Percentiles rank a stretch among this genome's conserved stretches.
These are phyloP conservation scores for Tardiomyces digboiensis DNA, from an alignment of 1,139 yeast genomes.

Conservation along the genomic window DNA sequence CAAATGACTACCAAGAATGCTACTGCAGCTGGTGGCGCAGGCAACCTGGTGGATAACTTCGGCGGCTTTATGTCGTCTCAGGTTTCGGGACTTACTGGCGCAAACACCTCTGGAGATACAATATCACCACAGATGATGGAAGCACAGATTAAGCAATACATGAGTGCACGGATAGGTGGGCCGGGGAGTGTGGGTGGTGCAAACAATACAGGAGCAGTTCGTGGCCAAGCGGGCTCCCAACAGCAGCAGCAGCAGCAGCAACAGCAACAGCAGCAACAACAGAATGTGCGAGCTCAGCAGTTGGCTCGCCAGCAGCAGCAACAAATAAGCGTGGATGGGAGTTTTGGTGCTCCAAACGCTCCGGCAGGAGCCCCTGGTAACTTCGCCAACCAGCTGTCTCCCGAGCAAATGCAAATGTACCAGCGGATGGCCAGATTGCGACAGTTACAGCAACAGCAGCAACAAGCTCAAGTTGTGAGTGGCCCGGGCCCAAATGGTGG, in stretches of 20 bases:
- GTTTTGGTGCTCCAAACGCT: background rate
- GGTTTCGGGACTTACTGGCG: conserved; percentile 1
- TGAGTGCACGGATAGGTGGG: background rate
- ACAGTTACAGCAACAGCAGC: conserved; percentile 8
- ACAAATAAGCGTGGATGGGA: conserved; percentile 4
- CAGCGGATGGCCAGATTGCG: conserved; percentile 8
- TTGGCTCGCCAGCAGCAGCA: conserved; percentile 10
- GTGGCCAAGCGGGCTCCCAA: conserved; percentile 2
- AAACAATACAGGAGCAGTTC: background rate
- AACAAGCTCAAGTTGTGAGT: too few relatives aligned
- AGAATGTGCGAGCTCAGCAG: conserved; percentile 5
- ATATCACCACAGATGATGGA: conserved; percentile 8
- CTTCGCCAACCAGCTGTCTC: conserved; percentile 12
- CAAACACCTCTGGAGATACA: conserved; percentile 6
- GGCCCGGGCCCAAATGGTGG: too few relatives aligned
- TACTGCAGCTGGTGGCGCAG: background rate
- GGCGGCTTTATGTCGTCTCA: background rate
- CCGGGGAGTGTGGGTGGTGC: background rate
- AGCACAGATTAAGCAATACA: conserved; percentile 9
- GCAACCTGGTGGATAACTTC: background rate
- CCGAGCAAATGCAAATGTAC: conserved; percentile 12
- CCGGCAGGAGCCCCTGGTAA: too few relatives aligned
- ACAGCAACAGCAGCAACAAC: conserved; percentile 11
- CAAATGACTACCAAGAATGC: background rate
- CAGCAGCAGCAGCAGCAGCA: conserved; percentile 7